These are phyloP conservation scores for Camellia oleifera DNA, from an alignment of 179 eudicot genomes.

Conservation along the genomic window DNA sequence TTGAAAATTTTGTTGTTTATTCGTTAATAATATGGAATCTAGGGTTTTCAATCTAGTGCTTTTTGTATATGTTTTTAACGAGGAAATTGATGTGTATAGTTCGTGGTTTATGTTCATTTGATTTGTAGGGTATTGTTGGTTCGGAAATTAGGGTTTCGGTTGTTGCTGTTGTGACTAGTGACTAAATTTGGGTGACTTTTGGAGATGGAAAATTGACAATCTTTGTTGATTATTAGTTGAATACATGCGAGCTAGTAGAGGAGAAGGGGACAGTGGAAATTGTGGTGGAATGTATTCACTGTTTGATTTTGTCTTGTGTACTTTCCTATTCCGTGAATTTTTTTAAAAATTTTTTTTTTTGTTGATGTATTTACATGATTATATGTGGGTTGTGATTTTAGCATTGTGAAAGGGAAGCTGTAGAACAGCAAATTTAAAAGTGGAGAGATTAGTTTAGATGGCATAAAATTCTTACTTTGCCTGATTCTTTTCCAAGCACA, in stretches of 20 bases:
- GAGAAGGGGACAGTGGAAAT: not conserved
- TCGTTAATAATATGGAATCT: not conserved
- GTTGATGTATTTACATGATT: not conserved
- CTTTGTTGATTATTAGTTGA: not conserved
- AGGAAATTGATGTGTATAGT: not conserved
- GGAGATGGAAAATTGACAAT: not conserved
- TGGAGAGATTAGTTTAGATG: not conserved
- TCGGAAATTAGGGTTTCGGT: slow-evolving; percentile 5
- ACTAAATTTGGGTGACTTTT: slow-evolving; percentile 7
- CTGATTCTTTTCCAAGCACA: not conserved
- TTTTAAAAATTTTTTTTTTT: too few relatives aligned
- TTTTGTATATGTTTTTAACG: not conserved
- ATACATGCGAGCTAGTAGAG: not conserved
- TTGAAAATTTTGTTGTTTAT: not conserved
- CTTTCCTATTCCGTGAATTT: not conserved
- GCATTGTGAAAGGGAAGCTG: not conserved
- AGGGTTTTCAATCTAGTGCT: not conserved
- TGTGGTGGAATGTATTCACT: not conserved
- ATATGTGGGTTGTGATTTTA: not conserved
- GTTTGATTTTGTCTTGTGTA: not conserved
- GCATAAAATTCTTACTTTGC: not conserved
- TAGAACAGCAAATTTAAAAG: not conserved
- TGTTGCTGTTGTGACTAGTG: not conserved
- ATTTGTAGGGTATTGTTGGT: not conserved
- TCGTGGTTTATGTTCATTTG: not conserved